Conservation (phyloP, 768 basidiomycete genomes). For the Panellus pusillus region DNA sequence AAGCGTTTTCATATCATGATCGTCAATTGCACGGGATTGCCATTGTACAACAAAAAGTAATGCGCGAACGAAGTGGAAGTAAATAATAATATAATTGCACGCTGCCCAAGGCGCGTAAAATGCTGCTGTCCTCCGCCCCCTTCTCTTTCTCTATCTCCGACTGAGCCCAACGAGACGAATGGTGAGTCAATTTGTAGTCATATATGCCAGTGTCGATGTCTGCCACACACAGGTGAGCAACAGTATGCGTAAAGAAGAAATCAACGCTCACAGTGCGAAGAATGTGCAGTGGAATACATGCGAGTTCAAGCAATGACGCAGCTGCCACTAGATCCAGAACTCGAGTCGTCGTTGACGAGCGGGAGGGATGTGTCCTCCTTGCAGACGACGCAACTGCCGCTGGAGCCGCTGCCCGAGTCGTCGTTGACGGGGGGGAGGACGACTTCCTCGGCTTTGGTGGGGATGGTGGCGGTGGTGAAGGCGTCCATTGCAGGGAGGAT, state of each 20-base stretch:
- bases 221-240: background rate
- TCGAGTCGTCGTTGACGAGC: conserved; percentile 3
- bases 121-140: background rate
- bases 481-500: conserved; percentile 16
- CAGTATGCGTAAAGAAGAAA: background rate
- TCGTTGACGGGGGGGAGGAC: background rate
- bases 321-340: conserved; percentile 7
- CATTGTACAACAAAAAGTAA: background rate
- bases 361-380: conserved; percentile 15
- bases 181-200: background rate
- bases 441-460: background rate
- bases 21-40: no score
- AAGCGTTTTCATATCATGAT: no score
- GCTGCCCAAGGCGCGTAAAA: conserved; percentile 5
- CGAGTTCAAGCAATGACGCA: conserved; percentile 12
- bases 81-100: conserved; percentile 9
- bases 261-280: background rate
- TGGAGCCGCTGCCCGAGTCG: background rate
- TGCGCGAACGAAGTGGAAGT: conserved; percentile 8
- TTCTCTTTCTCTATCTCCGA: no score
- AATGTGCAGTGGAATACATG: background rate
- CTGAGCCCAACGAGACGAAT: background rate
- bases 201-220: background rate
- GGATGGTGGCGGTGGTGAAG: background rate
- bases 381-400: conserved; percentile 13